Evolutionary conservation across 2,329 filamentous ascomycete species (phyloP).

Genomic region (Venturia nashicola): DNA sequence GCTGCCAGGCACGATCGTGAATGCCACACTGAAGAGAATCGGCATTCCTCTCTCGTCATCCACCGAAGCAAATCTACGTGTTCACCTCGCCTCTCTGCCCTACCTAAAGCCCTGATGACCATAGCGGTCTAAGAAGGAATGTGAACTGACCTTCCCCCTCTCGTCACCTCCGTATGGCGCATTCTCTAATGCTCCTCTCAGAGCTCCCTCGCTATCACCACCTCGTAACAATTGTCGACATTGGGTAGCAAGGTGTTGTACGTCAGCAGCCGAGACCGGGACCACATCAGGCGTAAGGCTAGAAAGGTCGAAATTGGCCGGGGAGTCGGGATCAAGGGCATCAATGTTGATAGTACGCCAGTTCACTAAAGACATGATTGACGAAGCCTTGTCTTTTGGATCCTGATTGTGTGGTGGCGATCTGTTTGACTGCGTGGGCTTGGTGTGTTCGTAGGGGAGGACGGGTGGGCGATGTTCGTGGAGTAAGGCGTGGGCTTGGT

Average conservation of each 20-base stretch:
- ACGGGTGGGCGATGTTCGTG: background rate
- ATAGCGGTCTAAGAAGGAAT: conserved; percentile 12
- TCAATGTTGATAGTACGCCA: conserved; percentile 92
- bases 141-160: conserved; percentile 36
- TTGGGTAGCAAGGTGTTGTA: conserved; percentile 65
- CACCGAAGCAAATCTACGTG: background rate
- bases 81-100: background rate
- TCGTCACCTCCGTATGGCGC: conserved; percentile 57
- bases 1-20: background rate
- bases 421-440: background rate
- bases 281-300: conserved; percentile 68
- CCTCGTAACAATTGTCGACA: conserved; percentile 78
- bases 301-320: conserved; percentile 79
- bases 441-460: background rate
- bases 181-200: conserved; percentile 73
- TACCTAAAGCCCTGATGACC: background rate
- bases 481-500: conserved; percentile 1
- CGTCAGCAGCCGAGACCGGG: conserved; percentile 64
- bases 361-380: conserved; percentile 39
- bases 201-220: conserved; percentile 75
- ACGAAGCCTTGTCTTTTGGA: too few species aligned
- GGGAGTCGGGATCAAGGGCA: conserved; percentile 77
- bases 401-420: background rate
- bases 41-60: background rate
- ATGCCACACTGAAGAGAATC: background rate